Percentiles rank a stretch among this genome's conserved stretches.
Evolutionary conservation across 129 eudicot genomes (phyloP).

Genomic region (Cynara cardunculus): DNA sequence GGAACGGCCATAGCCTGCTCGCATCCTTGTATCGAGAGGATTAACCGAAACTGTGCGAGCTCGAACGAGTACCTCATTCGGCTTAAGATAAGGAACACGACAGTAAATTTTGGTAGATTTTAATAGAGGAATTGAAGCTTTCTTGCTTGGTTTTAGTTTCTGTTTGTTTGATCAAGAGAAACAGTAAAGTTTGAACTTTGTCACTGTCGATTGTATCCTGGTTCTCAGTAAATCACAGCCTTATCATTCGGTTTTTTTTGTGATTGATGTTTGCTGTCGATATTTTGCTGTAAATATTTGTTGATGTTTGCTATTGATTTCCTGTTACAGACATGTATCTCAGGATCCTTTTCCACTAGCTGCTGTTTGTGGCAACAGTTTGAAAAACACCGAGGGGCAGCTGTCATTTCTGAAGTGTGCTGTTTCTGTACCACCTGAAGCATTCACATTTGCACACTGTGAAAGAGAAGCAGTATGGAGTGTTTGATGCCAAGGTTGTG

Average conservation of each 20-base stretch:
- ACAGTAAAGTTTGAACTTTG: too few species aligned
- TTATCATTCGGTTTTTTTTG: too few species aligned
- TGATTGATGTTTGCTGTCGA: too few species aligned
- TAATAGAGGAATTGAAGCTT: too few species aligned
- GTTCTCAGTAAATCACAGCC: too few species aligned
- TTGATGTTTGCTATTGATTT: constrained; percentile 54
- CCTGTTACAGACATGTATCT: constrained; percentile 64
- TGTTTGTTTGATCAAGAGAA: too few species aligned
- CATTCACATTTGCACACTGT: constrained; percentile 76
- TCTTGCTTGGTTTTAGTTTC: too few species aligned
- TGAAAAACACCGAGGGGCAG: constrained; percentile 92
- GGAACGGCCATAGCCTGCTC: too few species aligned
- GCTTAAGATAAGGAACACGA: constrained; percentile 71
- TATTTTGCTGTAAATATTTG: too few species aligned
- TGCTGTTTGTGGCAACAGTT: constrained; percentile 79
- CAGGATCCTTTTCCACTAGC: constrained; percentile 92
- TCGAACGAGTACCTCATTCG: constrained; percentile 84
- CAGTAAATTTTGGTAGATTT: too few species aligned
- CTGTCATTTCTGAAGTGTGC: constrained; percentile 88
- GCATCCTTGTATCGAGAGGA: constrained; percentile 88
- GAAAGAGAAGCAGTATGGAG: constrained; percentile 44
- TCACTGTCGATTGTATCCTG: too few species aligned
- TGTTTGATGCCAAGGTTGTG: constrained; percentile 45
- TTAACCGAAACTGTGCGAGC: constrained; percentile 94
- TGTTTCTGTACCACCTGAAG: constrained; percentile 87